A percentile compares a stretch with the other conserved stretches of the same genome.
Conservation (phyloP, 805 yeast species). For the Saturnispora kantuleensis region DNA sequence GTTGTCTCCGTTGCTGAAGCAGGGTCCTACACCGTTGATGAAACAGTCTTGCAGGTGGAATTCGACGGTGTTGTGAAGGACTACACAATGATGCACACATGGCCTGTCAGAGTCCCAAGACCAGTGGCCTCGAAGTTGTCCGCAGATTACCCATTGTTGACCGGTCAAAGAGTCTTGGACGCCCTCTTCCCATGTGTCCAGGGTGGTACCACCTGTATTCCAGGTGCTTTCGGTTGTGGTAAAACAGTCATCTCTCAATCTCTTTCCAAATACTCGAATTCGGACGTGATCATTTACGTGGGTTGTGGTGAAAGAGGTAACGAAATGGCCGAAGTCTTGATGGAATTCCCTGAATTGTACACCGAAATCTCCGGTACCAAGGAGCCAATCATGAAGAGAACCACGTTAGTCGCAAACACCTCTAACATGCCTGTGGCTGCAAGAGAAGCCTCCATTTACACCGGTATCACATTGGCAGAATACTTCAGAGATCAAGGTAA, state of each 20-base stretch:
- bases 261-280: constrained; percentile 92
- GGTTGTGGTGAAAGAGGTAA: constrained; percentile 97
- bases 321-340: constrained; percentile 98
- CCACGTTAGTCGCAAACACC: constrained; percentile 96
- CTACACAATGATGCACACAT: constrained; percentile 93
- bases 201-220: constrained; percentile 99
- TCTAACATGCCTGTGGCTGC: constrained; percentile 99
- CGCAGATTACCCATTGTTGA: constrained; percentile 90
- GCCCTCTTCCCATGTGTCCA: constrained; percentile 98
- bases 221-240: constrained; percentile 99
- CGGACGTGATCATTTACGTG: constrained; percentile 91
- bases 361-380: constrained; percentile 87
- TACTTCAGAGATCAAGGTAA: constrained; percentile 99
- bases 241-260: constrained; percentile 42
- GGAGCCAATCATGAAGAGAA: constrained; percentile 99
- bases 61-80: constrained; percentile 75
- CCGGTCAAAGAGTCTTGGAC: constrained; percentile 98
- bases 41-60: constrained; percentile 84
- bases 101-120: constrained; percentile 99
- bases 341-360: constrained; percentile 97
- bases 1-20: constrained; percentile 79
- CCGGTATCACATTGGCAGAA: constrained; percentile 98
- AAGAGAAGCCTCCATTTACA: constrained; percentile 98
- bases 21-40: constrained; percentile 88
- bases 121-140: constrained; percentile 92